Evolutionary conservation across 2,329 filamentous ascomycete species (phyloP), one percentile per base, ranked within the genome.

Genomic region (Fusarium sp.): DNA sequence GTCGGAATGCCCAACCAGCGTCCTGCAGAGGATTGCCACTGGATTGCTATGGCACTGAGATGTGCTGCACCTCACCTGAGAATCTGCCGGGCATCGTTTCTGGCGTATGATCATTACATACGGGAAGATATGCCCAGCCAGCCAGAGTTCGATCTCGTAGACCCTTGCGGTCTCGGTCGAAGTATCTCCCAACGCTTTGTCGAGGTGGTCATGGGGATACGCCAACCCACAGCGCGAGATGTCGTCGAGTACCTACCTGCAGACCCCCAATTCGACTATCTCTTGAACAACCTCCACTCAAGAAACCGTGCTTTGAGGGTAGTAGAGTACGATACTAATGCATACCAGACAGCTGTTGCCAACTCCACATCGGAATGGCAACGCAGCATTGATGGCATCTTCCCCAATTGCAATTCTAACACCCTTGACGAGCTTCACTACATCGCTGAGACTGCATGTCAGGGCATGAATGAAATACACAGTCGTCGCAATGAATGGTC

Each of bases 101-200:
- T 85, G 14, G 80, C 79, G 24, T 85, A 85, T 72, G 80, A 83
- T 55, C 77, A 80, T 27, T 82, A 81, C 64, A 60, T 82, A 10
- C 70, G 74, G 14, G 79, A 79, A 30, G 79, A 80, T 32, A 67
- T 74, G 10, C 59, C 71, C 7, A 59, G 58, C 9, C 67, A 71
- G n/a, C 69, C 74, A 6, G 77, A 77, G 6, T 82, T 83, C 57
- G 83, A 85, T 70, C 71, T 83, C 40, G 66, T 73, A 27, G 83
- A 85, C 64, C 83, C 83, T 9, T 79, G 80, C 55, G 78, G 79
- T 4, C 77, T 83, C 25, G 77, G 77, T 13, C 79, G 83, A 42
- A 78, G 75, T 58, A 57, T 84, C 22, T 81, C 82, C 24, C 81
- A 84, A 72, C 82, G 83, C 51, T 85, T 85, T 62, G 82, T 84